phyloP scores from a whole-genome alignment of 805 yeast species.

The Citeromyces nyonsensis region DNA sequence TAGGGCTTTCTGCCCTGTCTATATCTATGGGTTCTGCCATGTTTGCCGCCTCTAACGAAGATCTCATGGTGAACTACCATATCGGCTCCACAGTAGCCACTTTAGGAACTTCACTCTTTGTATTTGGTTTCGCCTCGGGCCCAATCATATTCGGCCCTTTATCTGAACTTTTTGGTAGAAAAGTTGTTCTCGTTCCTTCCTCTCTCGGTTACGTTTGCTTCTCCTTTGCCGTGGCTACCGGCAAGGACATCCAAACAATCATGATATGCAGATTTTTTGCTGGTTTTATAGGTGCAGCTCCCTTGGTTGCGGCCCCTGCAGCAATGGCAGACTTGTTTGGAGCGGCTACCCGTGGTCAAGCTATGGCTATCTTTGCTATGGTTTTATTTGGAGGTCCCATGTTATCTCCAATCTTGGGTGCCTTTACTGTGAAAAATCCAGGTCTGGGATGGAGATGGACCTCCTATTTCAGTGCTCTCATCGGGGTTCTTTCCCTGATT shows the following conservation, averaged over 20 bases:
- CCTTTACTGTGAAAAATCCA: conserved; percentile 37
- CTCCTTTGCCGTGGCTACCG: conserved; percentile 64
- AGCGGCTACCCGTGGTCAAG: conserved; percentile 54
- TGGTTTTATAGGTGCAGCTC: conserved; percentile 75
- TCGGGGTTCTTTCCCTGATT: conserved; percentile 26
- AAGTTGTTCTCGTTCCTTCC: conserved; percentile 39
- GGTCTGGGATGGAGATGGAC: conserved; percentile 74
- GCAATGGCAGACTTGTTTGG: conserved; percentile 71
- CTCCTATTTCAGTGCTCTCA: conserved; percentile 51
- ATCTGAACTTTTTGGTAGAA: conserved; percentile 68
- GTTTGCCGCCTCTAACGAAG: conserved; percentile 46
- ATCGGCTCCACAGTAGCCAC: conserved; percentile 59
- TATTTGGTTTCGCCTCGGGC: conserved; percentile 88
- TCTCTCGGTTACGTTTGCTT: conserved; percentile 41
- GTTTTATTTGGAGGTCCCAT: conserved; percentile 72
- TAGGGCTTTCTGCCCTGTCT: conserved; percentile 31
- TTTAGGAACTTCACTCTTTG: conserved; percentile 66
- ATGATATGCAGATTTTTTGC: conserved; percentile 67
- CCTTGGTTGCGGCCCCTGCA: conserved; percentile 78
- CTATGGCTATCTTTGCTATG: conserved; percentile 55
- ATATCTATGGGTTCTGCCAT: conserved; percentile 76
- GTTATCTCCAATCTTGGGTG: conserved; percentile 68
- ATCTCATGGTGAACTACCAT: conserved; percentile 31
- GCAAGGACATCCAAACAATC: conserved; percentile 63
- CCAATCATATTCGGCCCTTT: conserved; percentile 86